These are phyloP conservation scores for Pulveroboletus ravenelii DNA, from an alignment of 768 basidiomycete genomes.

Conservation along the genomic window DNA sequence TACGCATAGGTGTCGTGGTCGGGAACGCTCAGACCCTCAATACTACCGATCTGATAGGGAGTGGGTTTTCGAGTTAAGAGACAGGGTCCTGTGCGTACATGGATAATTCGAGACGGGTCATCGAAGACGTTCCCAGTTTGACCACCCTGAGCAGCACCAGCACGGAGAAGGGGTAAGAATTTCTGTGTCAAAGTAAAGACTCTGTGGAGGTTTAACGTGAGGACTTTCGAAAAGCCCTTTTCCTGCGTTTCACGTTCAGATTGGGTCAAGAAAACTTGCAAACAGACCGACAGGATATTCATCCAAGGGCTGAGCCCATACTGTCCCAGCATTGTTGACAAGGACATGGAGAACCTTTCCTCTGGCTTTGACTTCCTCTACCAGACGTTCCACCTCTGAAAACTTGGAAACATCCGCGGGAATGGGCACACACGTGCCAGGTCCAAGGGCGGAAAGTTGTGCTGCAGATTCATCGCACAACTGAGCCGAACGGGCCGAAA, in stretches of 20 bases:
- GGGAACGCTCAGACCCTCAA: constrained; percentile 53
- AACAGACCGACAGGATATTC: constrained; percentile 38
- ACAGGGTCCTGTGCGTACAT: constrained; percentile 34
- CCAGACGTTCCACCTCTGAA: constrained; percentile 51
- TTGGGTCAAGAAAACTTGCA: neutral
- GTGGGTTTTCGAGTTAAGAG: neutral
- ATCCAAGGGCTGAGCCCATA: constrained; percentile 46
- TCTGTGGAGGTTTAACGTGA: constrained; percentile 58
- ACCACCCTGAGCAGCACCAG: constrained; percentile 40
- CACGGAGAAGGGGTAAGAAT: constrained; percentile 51
- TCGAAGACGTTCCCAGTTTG: constrained; percentile 31
- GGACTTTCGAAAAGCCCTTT: constrained; percentile 53
- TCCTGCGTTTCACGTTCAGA: constrained; percentile 34
- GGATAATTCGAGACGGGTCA: constrained; percentile 57
- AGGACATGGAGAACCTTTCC: constrained; percentile 55
- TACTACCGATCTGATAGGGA: constrained; percentile 49
- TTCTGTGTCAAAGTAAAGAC: constrained; percentile 64
- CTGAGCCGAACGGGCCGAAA: constrained; percentile 51
- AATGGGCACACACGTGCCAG: constrained; percentile 50
- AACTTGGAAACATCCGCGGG: constrained; percentile 51
- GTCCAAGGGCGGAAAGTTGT: constrained; percentile 49
- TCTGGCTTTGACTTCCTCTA: constrained; percentile 42
- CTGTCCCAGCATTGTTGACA: constrained; percentile 64
- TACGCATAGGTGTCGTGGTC: constrained; percentile 62
- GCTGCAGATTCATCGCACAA: constrained; percentile 49